Base-by-base conservation (phyloP, 352 stramenopile species). In the Globisporangium mamillatum region DNA sequence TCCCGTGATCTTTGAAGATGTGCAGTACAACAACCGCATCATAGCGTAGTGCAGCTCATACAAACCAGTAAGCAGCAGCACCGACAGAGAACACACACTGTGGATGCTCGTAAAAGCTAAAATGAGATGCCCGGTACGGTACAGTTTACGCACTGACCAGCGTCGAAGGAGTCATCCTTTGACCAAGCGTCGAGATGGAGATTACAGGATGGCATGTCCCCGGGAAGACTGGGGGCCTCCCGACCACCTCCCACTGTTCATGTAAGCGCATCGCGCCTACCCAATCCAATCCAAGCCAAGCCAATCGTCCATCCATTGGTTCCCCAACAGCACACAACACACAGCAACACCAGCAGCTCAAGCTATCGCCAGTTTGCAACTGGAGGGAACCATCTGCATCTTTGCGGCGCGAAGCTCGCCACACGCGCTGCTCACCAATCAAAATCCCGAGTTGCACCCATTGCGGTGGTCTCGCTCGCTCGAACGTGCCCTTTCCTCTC, bases 381-480 rank as follows among this genome's bases (percentile, higher is more conserved):
- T 32, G 25, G 52, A 32, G 22, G 24, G 52, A 57, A 57, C n/a
- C 12, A 22, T 32, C 52, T 57, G 52, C 22, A 57, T 50, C 41
- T 46, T 46, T 46, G 20, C 22, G 22, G 25, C 25, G 8, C 32
- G n/a, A 34, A n/a, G 32, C 52, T 9, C 16, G 12, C 25, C 22
- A 27, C 52, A 57, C 52, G 52, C 52, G 52, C 52, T 57, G 52
- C 52, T 57, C 52, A 12, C 52, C 52, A 57, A 57, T 57, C 52
- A 57, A 46, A 50, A 57, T 32, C 20, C 7, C n/a, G 52, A 25
- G 20, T 29, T 57, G 22, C 22, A 57, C 22, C 22, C 52, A 57
- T 57, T 20, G 52, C 24, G 8, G 52, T n/a, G 52, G 52, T 57
- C 52, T 57, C 22, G 22, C 5, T 54, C 20, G 22, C 18, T 32